Conservation (phyloP, 176 grass and related monocot species). For the Puccinellia tenuiflora region DNA sequence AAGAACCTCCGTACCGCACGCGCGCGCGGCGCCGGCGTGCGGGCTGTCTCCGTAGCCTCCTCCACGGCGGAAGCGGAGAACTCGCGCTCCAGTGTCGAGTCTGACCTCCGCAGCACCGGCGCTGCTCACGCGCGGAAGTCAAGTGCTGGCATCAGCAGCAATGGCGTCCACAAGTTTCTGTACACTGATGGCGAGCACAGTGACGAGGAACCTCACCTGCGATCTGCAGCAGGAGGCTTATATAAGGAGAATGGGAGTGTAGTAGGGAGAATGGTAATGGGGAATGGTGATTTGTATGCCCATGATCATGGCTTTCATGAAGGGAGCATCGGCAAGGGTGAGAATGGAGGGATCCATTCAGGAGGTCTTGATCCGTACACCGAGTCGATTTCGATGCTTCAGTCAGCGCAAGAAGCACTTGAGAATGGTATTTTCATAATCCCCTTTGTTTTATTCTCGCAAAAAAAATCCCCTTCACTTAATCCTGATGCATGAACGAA, state of each 20-base stretch:
- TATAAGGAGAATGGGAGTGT: slow-evolving; percentile 49
- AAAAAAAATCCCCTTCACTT: not conserved
- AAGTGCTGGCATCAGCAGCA: slow-evolving; percentile 22
- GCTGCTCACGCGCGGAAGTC: slow-evolving; percentile 7
- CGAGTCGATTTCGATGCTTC: slow-evolving; percentile 47
- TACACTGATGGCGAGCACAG: slow-evolving; percentile 50
- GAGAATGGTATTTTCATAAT: slow-evolving; percentile 63
- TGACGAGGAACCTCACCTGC: slow-evolving; percentile 42
- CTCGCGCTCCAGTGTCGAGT: slow-evolving; percentile 63
- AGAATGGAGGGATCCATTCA: slow-evolving; percentile 43
- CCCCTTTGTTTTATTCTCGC: not conserved
- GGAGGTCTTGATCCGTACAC: slow-evolving; percentile 42
- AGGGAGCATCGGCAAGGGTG: slow-evolving; percentile 25
- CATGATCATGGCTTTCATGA: slow-evolving; percentile 26
- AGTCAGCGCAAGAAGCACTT: slow-evolving; percentile 64
- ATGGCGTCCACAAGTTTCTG: slow-evolving; percentile 51
- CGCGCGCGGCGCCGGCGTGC: slow-evolving; percentile 1
- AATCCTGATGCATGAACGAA: not conserved
- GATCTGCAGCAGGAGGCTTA: slow-evolving; percentile 24
- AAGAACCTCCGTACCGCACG: slow-evolving; percentile 33
- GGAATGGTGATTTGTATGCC: slow-evolving; percentile 28
- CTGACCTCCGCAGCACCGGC: slow-evolving; percentile 30
- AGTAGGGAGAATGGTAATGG: slow-evolving; percentile 16
- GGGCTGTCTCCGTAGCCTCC: not conserved
- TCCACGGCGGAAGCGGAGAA: slow-evolving; percentile 56